Percentiles rank a stretch among this genome's conserved stretches.
Evolutionary conservation across 2,329 filamentous ascomycete species (phyloP).

Genomic region (Fusarium tjaetaba): DNA sequence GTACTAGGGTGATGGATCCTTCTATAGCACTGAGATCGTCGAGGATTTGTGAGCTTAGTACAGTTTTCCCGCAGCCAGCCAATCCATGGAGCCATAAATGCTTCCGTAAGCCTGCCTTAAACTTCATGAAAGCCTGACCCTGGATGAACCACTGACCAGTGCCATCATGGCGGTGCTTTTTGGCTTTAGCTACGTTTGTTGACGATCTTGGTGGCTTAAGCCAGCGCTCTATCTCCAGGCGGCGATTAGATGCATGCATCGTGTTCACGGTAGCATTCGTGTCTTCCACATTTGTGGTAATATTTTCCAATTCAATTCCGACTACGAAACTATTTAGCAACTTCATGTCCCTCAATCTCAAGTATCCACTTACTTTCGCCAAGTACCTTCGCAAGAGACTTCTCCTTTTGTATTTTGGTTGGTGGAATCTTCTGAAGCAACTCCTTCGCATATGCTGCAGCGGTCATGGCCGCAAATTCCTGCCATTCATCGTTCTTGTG

Average conservation of each 20-base stretch:
- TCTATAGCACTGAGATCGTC: slow-evolving; percentile 8
- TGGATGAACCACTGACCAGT: background rate
- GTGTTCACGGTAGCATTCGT: background rate
- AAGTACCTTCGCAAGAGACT: background rate
- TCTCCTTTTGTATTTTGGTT: fast-evolving
- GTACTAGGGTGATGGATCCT: background rate
- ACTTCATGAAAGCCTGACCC: fast-evolving
- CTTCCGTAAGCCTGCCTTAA: background rate
- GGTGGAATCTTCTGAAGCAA: background rate
- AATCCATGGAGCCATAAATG: slow-evolving; percentile 8
- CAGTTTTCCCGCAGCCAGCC: slow-evolving; percentile 34
- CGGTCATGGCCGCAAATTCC: background rate
- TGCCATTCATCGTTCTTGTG: slow-evolving; percentile 34
- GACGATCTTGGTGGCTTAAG: slow-evolving; percentile 12
- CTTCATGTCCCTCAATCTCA: no score
- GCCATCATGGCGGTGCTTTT: background rate
- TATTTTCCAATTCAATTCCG: no score
- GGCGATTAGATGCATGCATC: fast-evolving
- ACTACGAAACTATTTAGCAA: no score
- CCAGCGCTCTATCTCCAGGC: slow-evolving; percentile 12
- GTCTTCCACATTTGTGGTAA: fast-evolving
- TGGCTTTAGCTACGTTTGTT: slow-evolving; percentile 16
- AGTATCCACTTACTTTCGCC: fast-evolving
- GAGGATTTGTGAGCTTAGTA: slow-evolving; percentile 22
- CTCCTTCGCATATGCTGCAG: background rate